Evolutionary conservation across 129 eudicot genomes (phyloP), one percentile per base, ranked within the genome.

Genomic region (Solidago caesia): DNA sequence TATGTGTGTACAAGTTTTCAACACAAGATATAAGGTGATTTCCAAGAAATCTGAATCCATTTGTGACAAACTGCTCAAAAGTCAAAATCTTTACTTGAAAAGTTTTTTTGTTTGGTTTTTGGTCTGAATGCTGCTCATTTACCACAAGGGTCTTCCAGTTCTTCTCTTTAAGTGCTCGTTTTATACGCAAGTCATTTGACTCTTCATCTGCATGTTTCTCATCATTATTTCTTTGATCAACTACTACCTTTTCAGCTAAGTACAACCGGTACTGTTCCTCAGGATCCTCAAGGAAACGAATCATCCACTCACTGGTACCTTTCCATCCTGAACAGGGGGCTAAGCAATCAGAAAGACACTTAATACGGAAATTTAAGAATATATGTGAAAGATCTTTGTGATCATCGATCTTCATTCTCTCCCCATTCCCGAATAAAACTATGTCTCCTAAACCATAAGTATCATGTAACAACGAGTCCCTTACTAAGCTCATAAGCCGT

Each of bases 391-490:
- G 92, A 5, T 84, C 92, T 70, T 83, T 51, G 41, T 79, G 81
- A 68, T 81, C 87, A 29, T 80, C 83, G 15, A 88, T 83, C 70
- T 82, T 81, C 96, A 86, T 84, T 77, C 88, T 68, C 76, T 86
- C 75, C 6, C 56, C 64, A 59, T 86, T 91, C 11, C 97, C 97
- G 70, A 74, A 86, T 65, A 91, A 70, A 72, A 83, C 86, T 72
- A 91, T 49, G 68, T 91, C 90, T 16, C 97, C 97, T 46, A 88
- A 66, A 27, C 96, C 92, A 51, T 91, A 91, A 1, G 82, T 83
- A n/a, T 74, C 88, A 51, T 68, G 53, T n/a, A n/a, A 10, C n/a
- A 68, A 68, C 7, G 76, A 29, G 21, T 48, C 86, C 79, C 41
- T 75, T 29, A 83, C 67, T 39, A 81, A 61, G 15, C 67, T 73